Evolutionary conservation across 805 yeast species (phyloP).

Genomic region (Nakazawaea populi): DNA sequence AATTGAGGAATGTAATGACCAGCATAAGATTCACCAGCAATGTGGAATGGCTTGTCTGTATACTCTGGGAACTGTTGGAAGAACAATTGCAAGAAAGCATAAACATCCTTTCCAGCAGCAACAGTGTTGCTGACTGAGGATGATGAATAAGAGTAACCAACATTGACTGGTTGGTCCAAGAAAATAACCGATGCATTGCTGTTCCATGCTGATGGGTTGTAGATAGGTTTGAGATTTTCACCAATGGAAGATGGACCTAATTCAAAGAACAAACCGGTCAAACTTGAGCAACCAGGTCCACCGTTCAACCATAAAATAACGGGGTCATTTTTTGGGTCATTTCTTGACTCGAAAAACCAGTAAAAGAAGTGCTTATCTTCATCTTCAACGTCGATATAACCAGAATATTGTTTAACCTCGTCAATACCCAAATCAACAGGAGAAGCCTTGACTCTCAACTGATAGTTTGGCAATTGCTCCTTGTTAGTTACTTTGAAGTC

Average conservation of each 20-base stretch:
- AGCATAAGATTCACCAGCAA: slow-evolving; percentile 82
- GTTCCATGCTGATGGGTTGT: slow-evolving; percentile 89
- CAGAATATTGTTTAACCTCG: slow-evolving; percentile 64
- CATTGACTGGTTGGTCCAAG: slow-evolving; percentile 91
- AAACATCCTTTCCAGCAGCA: slow-evolving; percentile 85
- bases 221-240: slow-evolving; percentile 56
- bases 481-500: slow-evolving; percentile 30
- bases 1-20: slow-evolving; percentile 78
- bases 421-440: slow-evolving; percentile 53
- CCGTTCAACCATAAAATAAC: slow-evolving; percentile 87
- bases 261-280: slow-evolving; percentile 87
- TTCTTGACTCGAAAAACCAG: slow-evolving; percentile 91
- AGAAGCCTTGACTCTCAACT: slow-evolving; percentile 39
- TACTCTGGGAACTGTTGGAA: slow-evolving; percentile 80
- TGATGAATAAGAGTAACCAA: slow-evolving; percentile 82
- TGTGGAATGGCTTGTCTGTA: slow-evolving; percentile 54
- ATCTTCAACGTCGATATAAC: slow-evolving; percentile 63
- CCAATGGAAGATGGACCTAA: slow-evolving; percentile 82
- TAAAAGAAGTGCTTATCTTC: slow-evolving; percentile 83
- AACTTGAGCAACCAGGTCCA: slow-evolving; percentile 93
- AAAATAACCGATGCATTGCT: slow-evolving; percentile 83
- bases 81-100: slow-evolving; percentile 76
- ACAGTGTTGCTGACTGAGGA: slow-evolving; percentile 57
- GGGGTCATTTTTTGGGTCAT: slow-evolving; percentile 83
- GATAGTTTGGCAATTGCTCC: slow-evolving; percentile 36